Base-by-base conservation (phyloP, 2,329 filamentous ascomycete species). In the Aspergillus sp. region DNA sequence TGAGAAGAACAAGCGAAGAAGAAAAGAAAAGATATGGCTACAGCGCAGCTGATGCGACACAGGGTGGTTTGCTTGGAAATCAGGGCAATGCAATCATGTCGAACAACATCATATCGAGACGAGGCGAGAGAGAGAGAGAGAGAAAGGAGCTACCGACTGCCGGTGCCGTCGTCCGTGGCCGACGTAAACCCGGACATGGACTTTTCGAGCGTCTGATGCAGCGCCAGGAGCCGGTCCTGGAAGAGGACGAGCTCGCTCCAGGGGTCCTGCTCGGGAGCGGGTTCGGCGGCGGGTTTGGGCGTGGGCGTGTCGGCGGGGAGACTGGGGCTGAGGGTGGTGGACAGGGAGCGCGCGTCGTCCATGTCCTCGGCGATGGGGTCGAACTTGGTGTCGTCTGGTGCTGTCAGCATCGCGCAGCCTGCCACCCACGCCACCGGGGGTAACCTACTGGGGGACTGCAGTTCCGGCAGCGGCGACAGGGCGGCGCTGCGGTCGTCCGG, bases 401-500 rank as follows among this genome's bases (percentile, higher is more conserved):
- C 5, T 14, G 13, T 38, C 16, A 32, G 31, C n/a, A 47, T 34
- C 20, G 9, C 19, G 10, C n/a, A n/a, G 16, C 5, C 5, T 5
- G 14, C 13, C 25, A 46, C 10, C 4, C 5, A 9, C 29, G 10
- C n/a, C 25, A 10, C 25, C 13, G 13, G 5, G 3, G 4, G 31
- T 34, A 17, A 13, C 32, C 13, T 16, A 16, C 25, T 46, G 16
- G 44, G 58, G 16, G 64, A 63, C 25, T 61, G 61, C 19, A 64
- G 54, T 13, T 70, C 67, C 44, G 64, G 54, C 20, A 62, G 60
- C 21, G 68, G 68, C 31, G 66, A 62, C 20, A 68, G 56, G 5
- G 66, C 66, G 6, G 59, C 49, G 23, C 59, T 55, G 46, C 63
- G 62, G 16, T 70, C 67, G 17, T 66, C 63, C 10, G 66, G 67